Conservation (phyloP, 139 green algal genomes). For the Tetraselmis chui region DNA sequence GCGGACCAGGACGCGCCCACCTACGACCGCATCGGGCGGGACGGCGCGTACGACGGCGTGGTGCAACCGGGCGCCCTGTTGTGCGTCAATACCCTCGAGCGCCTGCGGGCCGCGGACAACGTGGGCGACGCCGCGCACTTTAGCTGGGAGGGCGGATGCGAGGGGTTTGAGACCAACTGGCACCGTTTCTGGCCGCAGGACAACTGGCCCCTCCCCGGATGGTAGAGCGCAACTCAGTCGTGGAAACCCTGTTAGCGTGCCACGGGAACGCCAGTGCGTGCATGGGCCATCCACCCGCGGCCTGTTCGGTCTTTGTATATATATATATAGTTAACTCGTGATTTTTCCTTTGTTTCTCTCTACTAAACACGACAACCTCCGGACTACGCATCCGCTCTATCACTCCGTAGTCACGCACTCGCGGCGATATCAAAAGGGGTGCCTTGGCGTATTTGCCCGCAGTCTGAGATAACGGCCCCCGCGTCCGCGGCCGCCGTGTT, state of each 20-base stretch:
- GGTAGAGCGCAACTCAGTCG: no score
- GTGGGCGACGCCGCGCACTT: neutral
- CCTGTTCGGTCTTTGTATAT: no score
- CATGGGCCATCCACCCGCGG: no score
- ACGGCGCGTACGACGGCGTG: neutral
- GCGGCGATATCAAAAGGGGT: neutral
- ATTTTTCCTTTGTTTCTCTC: no score
- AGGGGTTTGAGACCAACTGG: neutral
- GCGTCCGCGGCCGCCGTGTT: conserved; percentile 28
- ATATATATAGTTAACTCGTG: no score
- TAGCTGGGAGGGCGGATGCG: neutral
- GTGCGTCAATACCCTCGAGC: neutral
- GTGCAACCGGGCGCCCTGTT: neutral
- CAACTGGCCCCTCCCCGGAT: neutral
- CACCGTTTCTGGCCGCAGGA: neutral
- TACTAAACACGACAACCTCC: no score
- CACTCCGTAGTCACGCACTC: neutral
- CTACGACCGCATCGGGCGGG: neutral
- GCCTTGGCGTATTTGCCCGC: conserved; percentile 20
- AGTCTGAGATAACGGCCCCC: conserved; percentile 26
- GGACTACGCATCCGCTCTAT: no score
- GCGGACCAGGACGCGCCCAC: neutral
- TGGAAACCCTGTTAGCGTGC: no score
- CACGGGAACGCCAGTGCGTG: no score
- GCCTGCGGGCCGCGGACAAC: neutral